phyloP scores from a whole-genome alignment of 495 filamentous ascomycete genomes.

The Penicillium mononematosum region DNA sequence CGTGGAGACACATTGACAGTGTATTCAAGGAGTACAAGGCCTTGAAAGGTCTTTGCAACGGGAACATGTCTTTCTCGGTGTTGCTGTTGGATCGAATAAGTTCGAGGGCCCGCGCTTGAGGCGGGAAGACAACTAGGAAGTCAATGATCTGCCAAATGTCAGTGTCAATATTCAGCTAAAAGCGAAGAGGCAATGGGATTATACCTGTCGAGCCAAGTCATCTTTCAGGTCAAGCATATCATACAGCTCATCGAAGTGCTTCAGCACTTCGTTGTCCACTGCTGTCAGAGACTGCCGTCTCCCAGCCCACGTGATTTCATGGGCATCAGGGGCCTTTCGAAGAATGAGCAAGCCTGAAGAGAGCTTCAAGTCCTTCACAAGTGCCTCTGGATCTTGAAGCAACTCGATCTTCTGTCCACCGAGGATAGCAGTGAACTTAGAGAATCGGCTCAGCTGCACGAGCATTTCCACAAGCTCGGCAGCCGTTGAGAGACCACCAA shows the following conservation, averaged over 20 bases:
- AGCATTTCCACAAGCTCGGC: constrained; percentile 64
- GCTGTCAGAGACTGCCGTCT: constrained; percentile 41
- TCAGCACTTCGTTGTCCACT: constrained; percentile 73
- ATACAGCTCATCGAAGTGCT: constrained; percentile 85
- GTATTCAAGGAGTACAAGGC: constrained; percentile 71
- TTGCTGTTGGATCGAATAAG: constrained; percentile 55
- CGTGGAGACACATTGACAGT: constrained; percentile 52
- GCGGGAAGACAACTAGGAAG: constrained; percentile 72
- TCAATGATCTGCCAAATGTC: constrained; percentile 58
- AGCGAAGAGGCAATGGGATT: background rate
- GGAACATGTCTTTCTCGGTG: constrained; percentile 61
- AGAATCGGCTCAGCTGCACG: constrained; percentile 65
- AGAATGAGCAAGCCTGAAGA: constrained; percentile 62
- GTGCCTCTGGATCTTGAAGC: constrained; percentile 36
- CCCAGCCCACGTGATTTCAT: constrained; percentile 28
- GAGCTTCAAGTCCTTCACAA: constrained; percentile 46
- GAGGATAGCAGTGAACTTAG: constrained; percentile 57
- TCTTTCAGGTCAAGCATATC: constrained; percentile 75
- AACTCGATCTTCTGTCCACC: constrained; percentile 52
- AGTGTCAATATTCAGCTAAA: constrained; percentile 11
- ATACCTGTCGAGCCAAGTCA: constrained; percentile 64
- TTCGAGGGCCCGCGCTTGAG: constrained; percentile 59
- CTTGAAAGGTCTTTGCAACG: constrained; percentile 67
- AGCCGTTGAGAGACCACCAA: constrained; percentile 69
- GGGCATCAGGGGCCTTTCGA: constrained; percentile 41